A percentile compares a stretch with the other conserved stretches of the same genome.
Evolutionary conservation across 169 alveolate species (phyloP).

Genomic region (Plasmodium ovale): DNA sequence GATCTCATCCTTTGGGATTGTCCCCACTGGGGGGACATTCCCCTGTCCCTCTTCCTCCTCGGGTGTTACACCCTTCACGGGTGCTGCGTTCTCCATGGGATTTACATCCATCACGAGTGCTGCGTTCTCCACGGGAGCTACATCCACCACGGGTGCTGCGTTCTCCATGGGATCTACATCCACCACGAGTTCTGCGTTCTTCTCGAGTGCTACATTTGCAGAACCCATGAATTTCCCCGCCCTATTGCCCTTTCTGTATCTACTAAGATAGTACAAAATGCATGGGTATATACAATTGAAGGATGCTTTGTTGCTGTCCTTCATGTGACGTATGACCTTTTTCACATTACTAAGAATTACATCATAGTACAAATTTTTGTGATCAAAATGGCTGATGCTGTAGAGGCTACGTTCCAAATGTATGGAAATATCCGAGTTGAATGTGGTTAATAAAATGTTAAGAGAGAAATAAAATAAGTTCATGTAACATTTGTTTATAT

Average conservation of each 20-base stretch:
- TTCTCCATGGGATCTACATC: not conserved
- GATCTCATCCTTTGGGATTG: not conserved
- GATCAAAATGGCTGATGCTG: slow-evolving; percentile 21
- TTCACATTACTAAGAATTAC: slow-evolving; percentile 31
- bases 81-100: too few relatives aligned
- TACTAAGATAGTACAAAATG: slow-evolving; percentile 37
- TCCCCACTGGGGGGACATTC: not conserved
- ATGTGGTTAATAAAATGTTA: slow-evolving; percentile 44
- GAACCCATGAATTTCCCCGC: too few relatives aligned
- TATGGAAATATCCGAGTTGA: slow-evolving; percentile 65
- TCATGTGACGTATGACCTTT: slow-evolving; percentile 5
- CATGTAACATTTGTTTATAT: slow-evolving; percentile 38
- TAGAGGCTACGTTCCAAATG: slow-evolving; percentile 35
- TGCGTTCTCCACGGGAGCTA: not conserved
- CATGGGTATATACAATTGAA: slow-evolving; percentile 54
- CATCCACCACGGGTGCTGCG: not conserved
- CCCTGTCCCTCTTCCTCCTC: not conserved
- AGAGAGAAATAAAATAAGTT: slow-evolving; percentile 64
- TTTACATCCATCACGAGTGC: not conserved
- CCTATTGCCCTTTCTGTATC: slow-evolving; percentile 10
- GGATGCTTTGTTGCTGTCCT: slow-evolving; percentile 31
- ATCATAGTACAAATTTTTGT: slow-evolving; percentile 53
- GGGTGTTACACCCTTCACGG: not conserved
- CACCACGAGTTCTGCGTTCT: not conserved
- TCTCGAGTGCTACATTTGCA: not conserved